Percentiles rank a stretch among this genome's conserved stretches.
phyloP scores from a whole-genome alignment of 129 eudicot genomes.

The Ambrosia trifida region DNA sequence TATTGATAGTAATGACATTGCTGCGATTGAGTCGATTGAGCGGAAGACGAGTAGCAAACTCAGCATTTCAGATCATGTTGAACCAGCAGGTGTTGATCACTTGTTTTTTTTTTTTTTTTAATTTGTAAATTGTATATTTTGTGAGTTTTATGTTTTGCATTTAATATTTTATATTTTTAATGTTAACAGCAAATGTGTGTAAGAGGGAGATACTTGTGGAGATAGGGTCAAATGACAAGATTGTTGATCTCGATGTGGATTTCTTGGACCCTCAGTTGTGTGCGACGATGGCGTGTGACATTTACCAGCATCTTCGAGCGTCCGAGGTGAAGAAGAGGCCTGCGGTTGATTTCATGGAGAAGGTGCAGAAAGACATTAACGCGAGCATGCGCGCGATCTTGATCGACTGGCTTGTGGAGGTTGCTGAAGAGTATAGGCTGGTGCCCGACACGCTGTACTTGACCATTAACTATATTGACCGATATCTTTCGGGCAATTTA shows the following conservation, averaged over 20 bases:
- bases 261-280: conserved; percentile 86
- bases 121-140: no score
- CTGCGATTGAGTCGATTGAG: conserved; percentile 74
- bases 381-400: conserved; percentile 91
- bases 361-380: conserved; percentile 86
- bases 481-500: conserved; percentile 86
- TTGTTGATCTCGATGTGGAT: conserved; percentile 74
- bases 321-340: conserved; percentile 94
- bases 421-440: conserved; percentile 91
- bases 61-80: conserved; percentile 63
- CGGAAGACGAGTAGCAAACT: conserved; percentile 66
- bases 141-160: no score
- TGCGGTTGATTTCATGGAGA: conserved; percentile 79
- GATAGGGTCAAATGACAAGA: conserved; percentile 43
- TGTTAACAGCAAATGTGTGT: conserved; percentile 52
- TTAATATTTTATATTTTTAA: neutral
- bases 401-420: conserved; percentile 99
- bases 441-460: conserved; percentile 91
- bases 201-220: conserved; percentile 77
- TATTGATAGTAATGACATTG: conserved; percentile 66
- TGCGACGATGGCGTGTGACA: conserved; percentile 96
- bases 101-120: neutral
- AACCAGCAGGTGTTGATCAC: conserved; percentile 48
- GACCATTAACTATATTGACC: conserved; percentile 86
- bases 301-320: conserved; percentile 88